Evolutionary conservation across 192 early-diverging fungal species (phyloP).

Genomic region (Podila epicladia): DNA sequence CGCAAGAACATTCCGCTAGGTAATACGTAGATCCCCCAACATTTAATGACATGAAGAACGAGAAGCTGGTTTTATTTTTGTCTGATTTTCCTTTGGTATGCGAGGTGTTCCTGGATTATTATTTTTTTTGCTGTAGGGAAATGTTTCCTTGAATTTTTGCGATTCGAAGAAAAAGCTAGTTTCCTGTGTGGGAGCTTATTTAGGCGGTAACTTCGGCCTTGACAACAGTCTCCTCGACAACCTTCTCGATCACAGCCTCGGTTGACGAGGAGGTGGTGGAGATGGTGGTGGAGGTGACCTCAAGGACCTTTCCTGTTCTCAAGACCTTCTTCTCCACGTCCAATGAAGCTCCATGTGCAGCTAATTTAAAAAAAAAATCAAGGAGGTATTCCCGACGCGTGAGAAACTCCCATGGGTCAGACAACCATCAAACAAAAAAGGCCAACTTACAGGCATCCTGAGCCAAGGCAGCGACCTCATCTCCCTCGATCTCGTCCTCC

Average conservation of each 20-base stretch:
- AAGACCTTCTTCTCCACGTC: constrained; percentile 35
- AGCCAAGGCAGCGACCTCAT: constrained; percentile 26
- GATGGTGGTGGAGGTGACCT: background rate
- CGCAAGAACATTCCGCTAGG: too few relatives aligned
- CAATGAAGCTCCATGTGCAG: constrained; percentile 11
- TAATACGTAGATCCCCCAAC: background rate
- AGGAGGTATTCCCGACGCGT: too few relatives aligned
- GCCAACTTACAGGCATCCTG: constrained; percentile 26
- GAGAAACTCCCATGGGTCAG: background rate
- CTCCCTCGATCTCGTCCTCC: constrained; percentile 20
- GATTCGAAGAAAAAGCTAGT: background rate
- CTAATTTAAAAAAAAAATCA: constrained; percentile 10
- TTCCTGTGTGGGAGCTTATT: background rate
- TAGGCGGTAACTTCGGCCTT: constrained; percentile 16
- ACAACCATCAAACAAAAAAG: background rate
- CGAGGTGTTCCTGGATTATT: too few relatives aligned
- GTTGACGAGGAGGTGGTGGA: background rate
- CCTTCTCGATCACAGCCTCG: constrained; percentile 1
- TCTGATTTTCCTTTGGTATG: too few relatives aligned
- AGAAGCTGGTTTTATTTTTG: background rate
- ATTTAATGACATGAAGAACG: background rate
- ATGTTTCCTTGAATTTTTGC: too few relatives aligned
- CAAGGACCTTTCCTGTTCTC: constrained; percentile 38
- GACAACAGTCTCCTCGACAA: constrained; percentile 16
- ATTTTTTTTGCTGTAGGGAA: too few relatives aligned